Base-by-base conservation (phyloP, 2,329 filamentous ascomycete species). In the Elsinoe fawcettii region DNA sequence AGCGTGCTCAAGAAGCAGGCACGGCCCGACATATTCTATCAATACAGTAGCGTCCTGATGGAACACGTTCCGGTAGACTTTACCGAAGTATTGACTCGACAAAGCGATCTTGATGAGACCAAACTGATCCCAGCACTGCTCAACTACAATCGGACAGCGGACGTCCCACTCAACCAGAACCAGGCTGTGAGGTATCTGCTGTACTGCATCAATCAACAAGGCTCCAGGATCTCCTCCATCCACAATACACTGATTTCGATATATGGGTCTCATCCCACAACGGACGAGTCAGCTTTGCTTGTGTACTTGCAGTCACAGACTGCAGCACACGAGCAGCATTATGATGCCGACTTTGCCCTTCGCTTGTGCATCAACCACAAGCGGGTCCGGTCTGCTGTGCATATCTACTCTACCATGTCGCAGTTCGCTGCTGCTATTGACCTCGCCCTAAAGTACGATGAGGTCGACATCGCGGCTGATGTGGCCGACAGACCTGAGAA, bases 181-280 rank as follows among this genome's bases (percentile, higher is more conserved):
- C 93, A 99, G 75, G 93, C 93, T 0, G 80, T 97, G 37, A 84
- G 93, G 41, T 99, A 99, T 69, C 83, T 99, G 18, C 88, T 91
- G 63, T 96, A 92, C 70, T 89, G 90, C 59, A 91, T 99, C 66
- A 91, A 95, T 74, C 82, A 92, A 74, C 80, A 91, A 66, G 80
- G 87, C 69, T 86, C 90, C 55, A 80, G 85, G 59, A 81, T 92
- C 66, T 85, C 93, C 2, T 92, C 93, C 1, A 86, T 99, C 9
- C 93, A 99, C 75, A 99, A 99, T 70, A 97, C 93, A 0, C 81
- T 99, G 5, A 89, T 99, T 51, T 96, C 92, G 7, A 92, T 99
- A 54, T 95, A 96, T 69, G 93, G 93, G 3, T 90, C 91, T 0
- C 86, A 93, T 64, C 78, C 86, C 2, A 90, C 88, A 2, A 80